A percentile compares a stretch with the other conserved stretches of the same genome.
These are phyloP conservation scores for Oxytropis ochrocephala DNA, from an alignment of 306 rosid genomes.

Conservation along the genomic window DNA sequence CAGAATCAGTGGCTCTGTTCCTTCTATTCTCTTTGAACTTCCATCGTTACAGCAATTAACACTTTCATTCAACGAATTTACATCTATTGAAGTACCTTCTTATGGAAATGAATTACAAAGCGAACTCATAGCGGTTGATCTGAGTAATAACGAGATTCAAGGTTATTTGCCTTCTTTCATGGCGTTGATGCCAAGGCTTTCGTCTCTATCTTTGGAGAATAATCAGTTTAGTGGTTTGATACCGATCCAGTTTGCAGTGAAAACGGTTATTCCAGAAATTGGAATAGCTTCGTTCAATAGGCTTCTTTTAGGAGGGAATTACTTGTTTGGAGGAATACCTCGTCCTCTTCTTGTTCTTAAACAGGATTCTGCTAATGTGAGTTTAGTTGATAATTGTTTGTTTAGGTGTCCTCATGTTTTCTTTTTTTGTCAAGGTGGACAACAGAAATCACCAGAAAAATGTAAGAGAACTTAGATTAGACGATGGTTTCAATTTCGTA, in stretches of 20 bases:
- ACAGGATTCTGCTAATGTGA: constrained; percentile 59
- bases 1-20: constrained; percentile 42
- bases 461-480: constrained; percentile 47
- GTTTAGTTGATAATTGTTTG: constrained; percentile 57
- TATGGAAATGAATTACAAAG: constrained; percentile 10
- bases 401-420: constrained; percentile 59
- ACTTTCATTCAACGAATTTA: constrained; percentile 56
- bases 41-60: constrained; percentile 68
- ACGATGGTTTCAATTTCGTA: not conserved
- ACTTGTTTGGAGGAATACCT: constrained; percentile 66
- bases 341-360: constrained; percentile 40
- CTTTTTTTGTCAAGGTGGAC: constrained; percentile 76
- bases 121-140: constrained; percentile 59
- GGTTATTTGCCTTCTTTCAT: constrained; percentile 59
- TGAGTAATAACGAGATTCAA: constrained; percentile 52
- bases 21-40: constrained; percentile 41
- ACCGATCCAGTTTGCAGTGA: constrained; percentile 68
- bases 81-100: constrained; percentile 33
- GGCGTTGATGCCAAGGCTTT: constrained; percentile 58
- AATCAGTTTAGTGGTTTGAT: constrained; percentile 63
- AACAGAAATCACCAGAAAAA: constrained; percentile 40
- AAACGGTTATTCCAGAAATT: constrained; percentile 36
- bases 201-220: constrained; percentile 69
- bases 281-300: constrained; percentile 55
- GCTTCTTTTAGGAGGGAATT: constrained; percentile 64